Base-by-base conservation (phyloP, 768 basidiomycete species). In the Xerocomellus amylosporus region DNA sequence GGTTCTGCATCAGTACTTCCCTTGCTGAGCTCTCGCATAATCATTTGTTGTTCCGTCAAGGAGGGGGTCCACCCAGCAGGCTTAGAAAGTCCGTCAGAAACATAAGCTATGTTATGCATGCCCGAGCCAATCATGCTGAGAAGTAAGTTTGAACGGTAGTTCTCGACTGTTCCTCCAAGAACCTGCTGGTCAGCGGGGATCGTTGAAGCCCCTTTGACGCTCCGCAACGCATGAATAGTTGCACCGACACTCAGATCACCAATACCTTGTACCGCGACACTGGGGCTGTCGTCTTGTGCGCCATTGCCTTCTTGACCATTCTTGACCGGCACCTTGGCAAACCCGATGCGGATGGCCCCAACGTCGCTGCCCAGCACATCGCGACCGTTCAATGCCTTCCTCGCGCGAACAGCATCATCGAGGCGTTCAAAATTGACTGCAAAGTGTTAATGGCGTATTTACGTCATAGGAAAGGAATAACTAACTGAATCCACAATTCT, bases 311-410 rank as follows among this genome's bases (percentile, higher is more conserved):
- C 87, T 56, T 84, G 80, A 20, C 86, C 86, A 58, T 87, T 88
- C 76, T 94, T 96, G 68, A 90, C 90, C 8, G 95, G 96, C 2
- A 98, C 95, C 66, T 93, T 91, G 52, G 96, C 96, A 68, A 94
- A 98, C 8, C 94, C 96, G 58, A 98, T 98, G 36, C 94, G 87
- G 57, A 98, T 93, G 31, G 96, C 91, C 31, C 97, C 97, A 51
- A 98, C 93, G 54, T 98, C 96, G 58, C 89, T 89, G 17, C 97
- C 97, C 30, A 99, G 81, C 19, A 98, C 91, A 68, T 98, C 96
- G 41, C 93, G 87, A 31, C 94, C 94, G 65, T 98, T 97, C 54
- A 99, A 78, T 34, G 95, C 92, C 71, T 97, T 97, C 58, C 96
- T 82, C 31, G 97, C 97, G 33, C 94, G 79, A 55, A 98, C 91